Base-by-base conservation (phyloP, 225 moss, liverwort and hornwort genomes). In the Bryoerythrophyllum caledonicum region DNA sequence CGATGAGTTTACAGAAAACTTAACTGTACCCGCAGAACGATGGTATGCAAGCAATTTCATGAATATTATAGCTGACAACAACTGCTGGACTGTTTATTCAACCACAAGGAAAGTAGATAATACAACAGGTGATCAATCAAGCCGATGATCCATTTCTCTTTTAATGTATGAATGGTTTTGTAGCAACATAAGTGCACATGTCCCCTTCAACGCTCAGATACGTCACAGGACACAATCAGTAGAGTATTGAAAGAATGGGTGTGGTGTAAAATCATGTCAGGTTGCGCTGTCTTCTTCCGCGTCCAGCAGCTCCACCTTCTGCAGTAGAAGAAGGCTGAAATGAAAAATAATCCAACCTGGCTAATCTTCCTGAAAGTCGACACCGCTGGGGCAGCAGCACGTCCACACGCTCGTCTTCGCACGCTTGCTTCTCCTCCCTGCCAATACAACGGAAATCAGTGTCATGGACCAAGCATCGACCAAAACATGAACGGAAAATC, bases 321-420 rank as follows among this genome's bases (percentile, higher is more conserved):
- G 32, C 0, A 78, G 54, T 5, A 14, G 68, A 37, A 48, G 48
- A 48, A 48, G 84, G 68, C 59, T 74, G 59, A 71, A 84, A 87
- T 55, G n/a, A 76, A 32, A 65, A 52, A 70, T 87, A 87, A 55
- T 87, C 84, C 70, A 87, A 26, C 62, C 74, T 79, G 71, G 76
- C 77, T 74, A 79, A 28, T 63, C 63, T 74, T 65, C 84, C 84
- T 9, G 71, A 70, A 8, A 82, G 68, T 63, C 80, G 79, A 70
- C 76, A 84, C n/a, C 84, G 76, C 35, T 74, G 84, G 20, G 84
- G 87, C 52, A 84, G 74, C 60, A 84, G 70, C 37, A 65, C 44
- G 56, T 87, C 74, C 63, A 84, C 58, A 58, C 70, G 63, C 54
- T 80, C 82, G 63, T 82, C 79, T 46, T 68, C 61, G 12, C 20